Conservation (phyloP, 805 yeast genomes). For the Suhomyces xylopsoci region DNA sequence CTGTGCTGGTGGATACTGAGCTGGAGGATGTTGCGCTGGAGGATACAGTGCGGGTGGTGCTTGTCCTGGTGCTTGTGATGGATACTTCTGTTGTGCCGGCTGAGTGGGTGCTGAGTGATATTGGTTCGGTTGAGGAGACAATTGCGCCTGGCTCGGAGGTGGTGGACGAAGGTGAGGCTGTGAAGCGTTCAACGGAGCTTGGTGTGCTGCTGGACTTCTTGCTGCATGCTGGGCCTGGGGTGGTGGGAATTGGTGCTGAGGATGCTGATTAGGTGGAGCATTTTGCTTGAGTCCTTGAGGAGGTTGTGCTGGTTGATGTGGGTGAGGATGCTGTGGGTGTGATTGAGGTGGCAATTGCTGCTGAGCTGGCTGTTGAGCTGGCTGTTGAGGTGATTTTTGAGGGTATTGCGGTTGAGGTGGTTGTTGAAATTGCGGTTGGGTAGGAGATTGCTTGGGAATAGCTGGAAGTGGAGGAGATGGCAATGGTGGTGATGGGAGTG, state of each 20-base stretch:
- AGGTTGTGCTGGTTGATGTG: neutral
- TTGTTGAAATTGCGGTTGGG: neutral
- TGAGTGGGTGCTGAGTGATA: neutral
- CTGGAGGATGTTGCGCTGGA: slow-evolving; percentile 7
- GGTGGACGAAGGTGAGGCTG: neutral
- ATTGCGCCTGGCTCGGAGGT: neutral
- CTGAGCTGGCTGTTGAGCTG: neutral
- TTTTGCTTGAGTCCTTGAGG: neutral
- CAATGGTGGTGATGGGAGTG: neutral
- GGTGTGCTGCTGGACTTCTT: neutral
- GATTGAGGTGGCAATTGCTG: neutral
- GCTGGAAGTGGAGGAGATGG: slow-evolving; percentile 3
- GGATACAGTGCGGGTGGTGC: neutral
- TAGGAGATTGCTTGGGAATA: neutral
- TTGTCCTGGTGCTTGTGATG: neutral
- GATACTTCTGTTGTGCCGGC: neutral
- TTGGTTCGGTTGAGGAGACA: neutral
- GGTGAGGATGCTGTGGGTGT: neutral
- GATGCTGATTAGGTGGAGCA: neutral
- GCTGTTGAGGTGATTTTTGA: too few relatives aligned
- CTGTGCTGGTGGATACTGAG: slow-evolving; percentile 6
- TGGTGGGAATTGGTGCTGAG: neutral
- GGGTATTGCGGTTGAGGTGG: too few relatives aligned
- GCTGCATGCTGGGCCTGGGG: neutral
- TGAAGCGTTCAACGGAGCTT: slow-evolving; percentile 1